Base-by-base conservation (phyloP, 2,329 filamentous ascomycete genomes). In the Claviceps lovelessii region DNA sequence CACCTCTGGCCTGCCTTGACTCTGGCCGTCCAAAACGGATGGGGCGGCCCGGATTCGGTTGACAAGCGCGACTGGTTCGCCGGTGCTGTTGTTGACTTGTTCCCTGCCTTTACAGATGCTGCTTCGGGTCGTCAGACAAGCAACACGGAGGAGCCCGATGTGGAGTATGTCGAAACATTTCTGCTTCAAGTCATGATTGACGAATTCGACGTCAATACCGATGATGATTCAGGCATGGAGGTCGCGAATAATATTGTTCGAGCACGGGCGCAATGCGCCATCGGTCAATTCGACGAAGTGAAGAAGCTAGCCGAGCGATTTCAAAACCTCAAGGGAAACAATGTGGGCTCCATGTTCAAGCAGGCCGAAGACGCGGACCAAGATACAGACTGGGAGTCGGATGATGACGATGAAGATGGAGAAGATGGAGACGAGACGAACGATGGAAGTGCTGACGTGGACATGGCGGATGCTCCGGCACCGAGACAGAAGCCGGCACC, bases 51-150 rank as follows among this genome's bases (percentile, higher is more conserved):
- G 45, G 83, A 89, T 65, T 85, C 83, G 28, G 70, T 77, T 57
- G 89, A 94, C 70, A 97, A 97, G 75, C 86, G 91, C 64, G 91
- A 95, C 76, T 97, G 90, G 91, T 88, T 98, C 64, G 91, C 88
- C 52, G 90, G 90, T 59, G 87, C 86, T 47, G 77, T 97, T 53
- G 85, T 84, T 56, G 88, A 95, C 31, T 81, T 95, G 58, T 85
- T 96, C 62, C 74, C 76, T 28, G 79, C 90, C 60, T 81, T 95
- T 60, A 71, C 72, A 55, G 69, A 72, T 54, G 60, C 65, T 10
- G 61, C 64, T 49, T 59, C 61, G 45, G 60, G 58, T 49, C 64
- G 59, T 50, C 61, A 59, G 61, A 58, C 57, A 58, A 60, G 54
- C 56, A 62, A 50, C 54, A 52, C 55, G 44, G 72, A 75, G 23